phyloP scores from a whole-genome alignment of 2,329 filamentous ascomycete genomes.

The Alternaria brassicicola region DNA sequence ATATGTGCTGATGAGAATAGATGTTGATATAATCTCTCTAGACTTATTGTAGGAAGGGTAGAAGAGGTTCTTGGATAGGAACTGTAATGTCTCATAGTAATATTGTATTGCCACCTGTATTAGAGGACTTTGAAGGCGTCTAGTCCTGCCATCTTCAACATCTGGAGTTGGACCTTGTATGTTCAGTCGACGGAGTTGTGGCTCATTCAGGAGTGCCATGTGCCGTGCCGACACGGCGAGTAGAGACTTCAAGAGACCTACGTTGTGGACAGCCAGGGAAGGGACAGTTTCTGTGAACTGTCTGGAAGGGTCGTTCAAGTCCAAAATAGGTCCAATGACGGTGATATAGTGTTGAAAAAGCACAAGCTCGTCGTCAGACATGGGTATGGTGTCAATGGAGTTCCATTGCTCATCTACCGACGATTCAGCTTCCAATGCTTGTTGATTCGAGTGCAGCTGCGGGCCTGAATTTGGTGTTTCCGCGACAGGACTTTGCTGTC shows the following conservation, averaged over 20 bases:
- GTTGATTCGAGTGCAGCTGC: conserved; percentile 14
- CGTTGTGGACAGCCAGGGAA: conserved; percentile 56
- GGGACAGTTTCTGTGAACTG: conserved; percentile 47
- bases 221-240: conserved; percentile 63
- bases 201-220: conserved; percentile 50
- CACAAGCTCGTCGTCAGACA: conserved; percentile 47
- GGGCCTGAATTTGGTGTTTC: conserved; percentile 24
- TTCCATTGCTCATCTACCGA: conserved; percentile 36
- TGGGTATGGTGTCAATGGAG: conserved; percentile 24
- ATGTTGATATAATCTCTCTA: conserved; percentile 64
- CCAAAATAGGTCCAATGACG: conserved; percentile 49
- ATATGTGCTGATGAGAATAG: conserved; percentile 66
- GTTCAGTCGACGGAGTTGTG: conserved; percentile 29
- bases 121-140: conserved; percentile 35
- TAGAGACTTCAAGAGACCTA: conserved; percentile 63
- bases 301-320: conserved; percentile 52
- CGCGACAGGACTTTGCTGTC: conserved; percentile 32
- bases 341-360: conserved; percentile 51
- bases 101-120: conserved; percentile 56
- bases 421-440: conserved; percentile 3
- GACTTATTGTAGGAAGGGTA: conserved; percentile 64
- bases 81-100: conserved; percentile 68
- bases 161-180: conserved; percentile 36
- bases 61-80: conserved; percentile 64
- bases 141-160: conserved; percentile 13